Base-by-base conservation (phyloP, 129 eudicot species). In the Gnaphalium uliginosum region DNA sequence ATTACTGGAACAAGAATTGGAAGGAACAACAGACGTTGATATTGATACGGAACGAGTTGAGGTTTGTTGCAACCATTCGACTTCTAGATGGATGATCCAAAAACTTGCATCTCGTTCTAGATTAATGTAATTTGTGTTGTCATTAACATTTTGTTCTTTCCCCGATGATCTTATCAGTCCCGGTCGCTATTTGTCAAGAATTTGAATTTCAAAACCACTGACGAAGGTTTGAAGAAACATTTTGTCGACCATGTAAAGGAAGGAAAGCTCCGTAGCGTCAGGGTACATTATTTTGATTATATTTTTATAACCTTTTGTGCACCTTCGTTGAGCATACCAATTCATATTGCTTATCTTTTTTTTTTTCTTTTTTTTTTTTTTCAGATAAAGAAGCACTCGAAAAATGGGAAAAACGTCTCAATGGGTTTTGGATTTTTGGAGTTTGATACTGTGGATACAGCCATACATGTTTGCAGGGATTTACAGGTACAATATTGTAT, bases 361-460 rank as follows among this genome's bases (percentile, higher is more conserved):
- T 22, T 53, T 37, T 22, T 58, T 29, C 32, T 29, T 74, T 9
- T 54, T 21, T 10, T 39, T 24, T 39, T 18, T 74, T 9, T 60
- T 73, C 81, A 91, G 99, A 89, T 95, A 73, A 85, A 85, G 79
- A 95, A 91, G 81, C 94, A 91, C 81, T 6, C 84, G 69, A 95
- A 95, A 81, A 91, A 95, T 68, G 97, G 97, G 65, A 91, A 95
- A 83, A 84, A 84, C 51, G 92, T 91, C 15, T 91, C 97, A 5
- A 91, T 81, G 96, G 97, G 99, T 72, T 95, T 82, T 86, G 99
- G 99, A 59, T 95, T 95, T 74, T 57, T 95, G 46, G 99, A 91
- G 78, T 91, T 95, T 53, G 96, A 91, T 87, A 82, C 89, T 62
- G 90, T 86, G 43, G 92, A 86, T 73, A 85, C 99, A 11, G 92